Conservation (phyloP, 1,284 basidiomycete species). For the Ceratobasidium sp. region DNA sequence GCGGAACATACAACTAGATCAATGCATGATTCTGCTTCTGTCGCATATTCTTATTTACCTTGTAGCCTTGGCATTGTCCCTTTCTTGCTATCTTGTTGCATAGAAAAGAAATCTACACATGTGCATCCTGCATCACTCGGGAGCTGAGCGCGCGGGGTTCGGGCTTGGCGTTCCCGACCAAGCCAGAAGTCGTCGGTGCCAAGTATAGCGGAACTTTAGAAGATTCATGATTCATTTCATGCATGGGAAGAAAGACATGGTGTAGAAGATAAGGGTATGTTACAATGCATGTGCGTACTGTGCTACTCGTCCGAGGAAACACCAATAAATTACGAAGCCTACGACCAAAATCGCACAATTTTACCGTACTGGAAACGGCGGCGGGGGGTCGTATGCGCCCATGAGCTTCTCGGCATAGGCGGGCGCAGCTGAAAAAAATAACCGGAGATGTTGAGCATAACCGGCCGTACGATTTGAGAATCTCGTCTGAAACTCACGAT, state of each 20-base stretch:
- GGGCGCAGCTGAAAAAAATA: conserved; percentile 22
- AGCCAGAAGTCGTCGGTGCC: conserved; percentile 5
- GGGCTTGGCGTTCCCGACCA: conserved; percentile 20
- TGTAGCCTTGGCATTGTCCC: conserved; percentile 30
- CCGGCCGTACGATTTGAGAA: not conserved
- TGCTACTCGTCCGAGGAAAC: conserved; percentile 18
- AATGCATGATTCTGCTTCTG: conserved; percentile 23
- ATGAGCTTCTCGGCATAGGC: conserved; percentile 32
- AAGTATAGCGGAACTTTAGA: not conserved
- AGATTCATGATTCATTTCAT: conserved; percentile 9
- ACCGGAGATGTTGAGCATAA: not conserved
- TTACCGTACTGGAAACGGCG: conserved; percentile 13
- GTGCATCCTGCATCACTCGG: not conserved
- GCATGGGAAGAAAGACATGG: conserved; percentile 1
- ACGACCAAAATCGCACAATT: not conserved
- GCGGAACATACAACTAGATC: conserved; percentile 39
- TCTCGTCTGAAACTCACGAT: conserved; percentile 16
- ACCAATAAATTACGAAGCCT: conserved; percentile 29
- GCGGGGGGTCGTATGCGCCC: conserved; percentile 28
- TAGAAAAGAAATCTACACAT: conserved; percentile 35
- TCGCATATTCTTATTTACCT: conserved; percentile 35
- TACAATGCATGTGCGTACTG: conserved; percentile 3
- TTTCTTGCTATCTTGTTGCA: conserved; percentile 10
- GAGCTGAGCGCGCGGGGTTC: not conserved
- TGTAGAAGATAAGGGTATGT: not conserved